phyloP scores from a whole-genome alignment of 1,284 basidiomycete genomes.

The Tranzscheliella williamsii region DNA sequence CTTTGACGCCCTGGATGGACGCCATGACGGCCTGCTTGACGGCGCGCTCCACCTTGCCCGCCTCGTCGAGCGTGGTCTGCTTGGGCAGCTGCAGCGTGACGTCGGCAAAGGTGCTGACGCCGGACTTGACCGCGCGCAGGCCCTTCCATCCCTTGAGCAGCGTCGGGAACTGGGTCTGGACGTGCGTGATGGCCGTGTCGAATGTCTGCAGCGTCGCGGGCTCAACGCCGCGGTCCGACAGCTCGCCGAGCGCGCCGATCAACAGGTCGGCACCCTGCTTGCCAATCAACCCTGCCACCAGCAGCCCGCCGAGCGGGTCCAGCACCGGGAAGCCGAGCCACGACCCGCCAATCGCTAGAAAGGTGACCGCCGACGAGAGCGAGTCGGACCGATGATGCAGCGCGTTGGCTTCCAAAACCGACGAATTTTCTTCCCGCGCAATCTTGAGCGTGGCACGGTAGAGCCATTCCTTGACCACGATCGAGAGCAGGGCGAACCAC shows the following conservation, averaged over 20 bases:
- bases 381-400: conserved; percentile 86
- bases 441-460: conserved; percentile 70
- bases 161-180: conserved; percentile 9
- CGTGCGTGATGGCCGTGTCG: conserved; percentile 63
- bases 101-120: conserved; percentile 51
- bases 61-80: conserved; percentile 28
- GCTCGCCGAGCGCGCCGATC: conserved; percentile 74
- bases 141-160: conserved; percentile 45
- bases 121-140: conserved; percentile 46
- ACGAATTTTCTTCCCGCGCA: conserved; percentile 83
- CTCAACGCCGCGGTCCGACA: conserved; percentile 82
- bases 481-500: conserved; percentile 85
- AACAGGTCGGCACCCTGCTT: conserved; percentile 78
- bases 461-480: conserved; percentile 87
- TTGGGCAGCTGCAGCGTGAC: conserved; percentile 43
- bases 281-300: conserved; percentile 87
- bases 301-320: conserved; percentile 88
- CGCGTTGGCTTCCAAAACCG: conserved; percentile 71
- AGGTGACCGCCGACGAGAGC: conserved; percentile 49
- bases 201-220: conserved; percentile 67
- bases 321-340: conserved; percentile 82
- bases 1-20: conserved; percentile 41
- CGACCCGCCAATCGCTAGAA: conserved; percentile 67
- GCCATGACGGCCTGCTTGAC: conserved; percentile 28
- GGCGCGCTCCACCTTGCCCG: conserved; percentile 28